A percentile compares a stretch with the other conserved stretches of the same genome.
Evolutionary conservation across 805 yeast species (phyloP).

Genomic region (Phaffomyces antillensis): DNA sequence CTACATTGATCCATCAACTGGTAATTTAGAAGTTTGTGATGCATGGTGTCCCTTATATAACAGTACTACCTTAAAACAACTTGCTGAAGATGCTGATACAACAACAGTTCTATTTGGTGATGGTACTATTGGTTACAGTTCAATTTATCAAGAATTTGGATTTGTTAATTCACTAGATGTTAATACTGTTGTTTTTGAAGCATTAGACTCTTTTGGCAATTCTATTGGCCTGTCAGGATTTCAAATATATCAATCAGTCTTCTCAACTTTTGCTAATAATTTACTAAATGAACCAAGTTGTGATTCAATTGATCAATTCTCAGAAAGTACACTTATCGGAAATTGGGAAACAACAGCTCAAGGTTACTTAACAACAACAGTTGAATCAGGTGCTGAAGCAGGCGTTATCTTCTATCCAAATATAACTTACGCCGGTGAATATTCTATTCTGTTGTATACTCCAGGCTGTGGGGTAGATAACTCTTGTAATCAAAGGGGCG

Average conservation of each 20-base stretch:
- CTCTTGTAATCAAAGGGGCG: conserved; percentile 66
- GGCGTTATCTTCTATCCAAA: conserved; percentile 58
- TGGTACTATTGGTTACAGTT: conserved; percentile 16
- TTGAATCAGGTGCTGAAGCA: conserved; percentile 26
- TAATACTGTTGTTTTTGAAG: conserved; percentile 52
- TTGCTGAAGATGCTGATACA: conserved; percentile 4
- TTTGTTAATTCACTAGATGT: conserved; percentile 65
- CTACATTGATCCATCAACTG: conserved; percentile 68
- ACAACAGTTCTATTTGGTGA: conserved; percentile 1
- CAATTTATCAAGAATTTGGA: conserved; percentile 71
- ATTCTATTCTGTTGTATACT: conserved; percentile 66
- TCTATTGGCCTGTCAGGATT: conserved; percentile 67
- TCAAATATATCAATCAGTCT: conserved; percentile 51
- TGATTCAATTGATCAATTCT: conserved; percentile 19
- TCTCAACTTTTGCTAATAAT: conserved; percentile 67
- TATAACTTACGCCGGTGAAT: conserved; percentile 66
- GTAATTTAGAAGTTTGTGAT: conserved; percentile 60
- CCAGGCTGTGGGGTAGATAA: conserved; percentile 76
- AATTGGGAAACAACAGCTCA: conserved; percentile 27
- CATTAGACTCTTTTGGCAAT: conserved; percentile 61
- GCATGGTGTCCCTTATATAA: conserved; percentile 78
- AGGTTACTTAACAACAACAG: conserved; percentile 28
- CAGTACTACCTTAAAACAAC: conserved; percentile 25
- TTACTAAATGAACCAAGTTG: conserved; percentile 65
- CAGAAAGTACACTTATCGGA: conserved; percentile 24